phyloP scores from a whole-genome alignment of 805 yeast genomes.

The Myxozyma neotropica region DNA sequence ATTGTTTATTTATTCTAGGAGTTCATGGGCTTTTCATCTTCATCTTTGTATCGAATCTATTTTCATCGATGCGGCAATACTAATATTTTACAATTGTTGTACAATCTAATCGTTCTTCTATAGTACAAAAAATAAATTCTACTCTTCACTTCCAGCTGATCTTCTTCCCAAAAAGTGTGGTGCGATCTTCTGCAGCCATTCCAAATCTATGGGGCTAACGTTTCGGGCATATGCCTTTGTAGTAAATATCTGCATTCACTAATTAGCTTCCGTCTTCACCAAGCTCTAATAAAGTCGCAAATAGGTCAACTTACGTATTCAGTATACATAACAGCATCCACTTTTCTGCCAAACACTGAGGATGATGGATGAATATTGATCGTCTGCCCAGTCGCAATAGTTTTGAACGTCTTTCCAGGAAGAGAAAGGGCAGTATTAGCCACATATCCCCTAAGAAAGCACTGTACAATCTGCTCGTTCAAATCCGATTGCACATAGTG shows the following conservation, averaged over 20 bases:
- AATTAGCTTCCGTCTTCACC: slow-evolving; percentile 1
- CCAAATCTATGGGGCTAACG: slow-evolving; percentile 77
- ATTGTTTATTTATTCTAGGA: no score
- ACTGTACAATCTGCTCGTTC: slow-evolving; percentile 61
- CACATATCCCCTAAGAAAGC: slow-evolving; percentile 82
- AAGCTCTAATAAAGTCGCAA: background rate
- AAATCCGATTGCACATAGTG: slow-evolving; percentile 2
- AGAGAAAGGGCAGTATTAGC: slow-evolving; percentile 89
- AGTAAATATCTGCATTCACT: slow-evolving; percentile 54
- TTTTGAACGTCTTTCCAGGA: slow-evolving; percentile 91
- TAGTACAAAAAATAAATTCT: background rate
- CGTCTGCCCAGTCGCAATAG: slow-evolving; percentile 75
- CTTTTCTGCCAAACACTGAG: slow-evolving; percentile 69
- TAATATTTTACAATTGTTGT: no score
- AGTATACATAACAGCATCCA: slow-evolving; percentile 89
- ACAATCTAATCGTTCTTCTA: background rate
- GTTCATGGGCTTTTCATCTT: background rate
- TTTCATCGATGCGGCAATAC: no score
- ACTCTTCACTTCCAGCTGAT: slow-evolving; percentile 22
- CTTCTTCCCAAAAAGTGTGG: slow-evolving; percentile 61
- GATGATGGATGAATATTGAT: slow-evolving; percentile 34
- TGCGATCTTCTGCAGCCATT: slow-evolving; percentile 84
- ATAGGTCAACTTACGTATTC: slow-evolving; percentile 65
- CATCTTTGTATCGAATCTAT: no score
- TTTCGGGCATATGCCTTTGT: slow-evolving; percentile 89